Base-by-base conservation (phyloP, 345 rosid species). In the Hirschfeldia incana region DNA sequence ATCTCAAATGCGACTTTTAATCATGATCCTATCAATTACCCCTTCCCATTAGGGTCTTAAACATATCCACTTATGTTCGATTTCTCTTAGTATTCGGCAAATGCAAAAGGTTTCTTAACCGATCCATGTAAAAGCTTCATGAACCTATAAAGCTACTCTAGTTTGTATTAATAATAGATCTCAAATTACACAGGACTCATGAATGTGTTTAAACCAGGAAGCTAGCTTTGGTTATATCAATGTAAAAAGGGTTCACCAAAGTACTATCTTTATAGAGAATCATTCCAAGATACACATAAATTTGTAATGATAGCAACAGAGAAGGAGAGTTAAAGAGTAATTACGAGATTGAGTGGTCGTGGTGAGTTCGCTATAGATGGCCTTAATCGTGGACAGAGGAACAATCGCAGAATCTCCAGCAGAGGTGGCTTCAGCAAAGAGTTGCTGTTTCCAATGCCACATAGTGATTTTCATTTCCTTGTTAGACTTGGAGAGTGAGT, bases 361-460 rank as follows among this genome's bases (percentile, higher is more conserved):
- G 5, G 89, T 79, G 53, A 83, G 78, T 34, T 94, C 97, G 46
- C 95, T 94, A 59, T 91, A 92, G 84, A 94, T 90, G 62, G 89
- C 77, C 59, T 87, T 84, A 81, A 94, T 91, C 13, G 80, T 86
- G 12, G 92, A 83, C 8, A 91, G 85, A 76, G 98, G 90, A 39
- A 39, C 46, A 33, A 92, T n/a, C n/a, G n/a, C n/a, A n/a, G n/a
- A n/a, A n/a, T n/a, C n/a, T n/a, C 84, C 90, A 21, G 21, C 21
- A 21, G 21, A 21, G 21, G 49, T 42, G 49, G 49, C 4, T 42
- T 46, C 6, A 46, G 92, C 88, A 76, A 36, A 91, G 76, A 94
- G 97, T 73, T 87, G 89, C 9, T 92, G 97, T 77, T 91, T 94
- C 95, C 93, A 11, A 9, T 89, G 89, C 98, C 97, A 94, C 83